A percentile compares a stretch with the other conserved stretches of the same genome.
phyloP scores from a whole-genome alignment of 2,329 filamentous ascomycete species.

The Stemphylium beticola region DNA sequence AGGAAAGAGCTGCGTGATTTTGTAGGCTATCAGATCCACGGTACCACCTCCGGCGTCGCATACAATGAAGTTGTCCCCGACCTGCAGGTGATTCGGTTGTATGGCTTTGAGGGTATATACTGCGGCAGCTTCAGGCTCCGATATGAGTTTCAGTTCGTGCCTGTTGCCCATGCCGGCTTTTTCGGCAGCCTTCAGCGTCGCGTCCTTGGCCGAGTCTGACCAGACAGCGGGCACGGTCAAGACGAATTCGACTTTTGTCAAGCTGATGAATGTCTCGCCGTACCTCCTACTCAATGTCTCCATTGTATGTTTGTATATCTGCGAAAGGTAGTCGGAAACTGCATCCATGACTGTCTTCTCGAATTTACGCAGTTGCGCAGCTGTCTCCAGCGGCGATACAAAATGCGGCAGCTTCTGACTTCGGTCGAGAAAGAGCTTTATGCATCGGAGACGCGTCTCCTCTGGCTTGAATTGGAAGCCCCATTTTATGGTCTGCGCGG shows the following conservation, averaged over 20 bases:
- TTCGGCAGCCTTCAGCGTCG: constrained; percentile 78
- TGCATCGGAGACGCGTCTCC: constrained; percentile 76
- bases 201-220: constrained; percentile 86
- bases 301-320: constrained; percentile 79
- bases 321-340: constrained; percentile 78
- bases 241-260: constrained; percentile 78
- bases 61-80: constrained; percentile 67
- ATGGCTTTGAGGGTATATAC: constrained; percentile 82
- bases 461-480: constrained; percentile 83
- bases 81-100: constrained; percentile 73
- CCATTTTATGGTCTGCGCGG: constrained; percentile 64
- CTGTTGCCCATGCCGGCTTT: constrained; percentile 76
- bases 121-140: constrained; percentile 77
- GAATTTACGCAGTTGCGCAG: constrained; percentile 74
- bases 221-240: constrained; percentile 79
- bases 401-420: constrained; percentile 82
- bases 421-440: constrained; percentile 83
- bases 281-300: constrained; percentile 76
- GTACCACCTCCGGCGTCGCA: constrained; percentile 57
- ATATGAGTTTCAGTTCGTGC: constrained; percentile 77
- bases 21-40: constrained; percentile 69
- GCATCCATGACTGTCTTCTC: constrained; percentile 80
- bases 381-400: constrained; percentile 77
- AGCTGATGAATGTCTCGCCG: constrained; percentile 78
- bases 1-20: constrained; percentile 75